Evolutionary conservation across 2,329 filamentous ascomycete genomes (phyloP).

Genomic region (Talaromyces piceae): DNA sequence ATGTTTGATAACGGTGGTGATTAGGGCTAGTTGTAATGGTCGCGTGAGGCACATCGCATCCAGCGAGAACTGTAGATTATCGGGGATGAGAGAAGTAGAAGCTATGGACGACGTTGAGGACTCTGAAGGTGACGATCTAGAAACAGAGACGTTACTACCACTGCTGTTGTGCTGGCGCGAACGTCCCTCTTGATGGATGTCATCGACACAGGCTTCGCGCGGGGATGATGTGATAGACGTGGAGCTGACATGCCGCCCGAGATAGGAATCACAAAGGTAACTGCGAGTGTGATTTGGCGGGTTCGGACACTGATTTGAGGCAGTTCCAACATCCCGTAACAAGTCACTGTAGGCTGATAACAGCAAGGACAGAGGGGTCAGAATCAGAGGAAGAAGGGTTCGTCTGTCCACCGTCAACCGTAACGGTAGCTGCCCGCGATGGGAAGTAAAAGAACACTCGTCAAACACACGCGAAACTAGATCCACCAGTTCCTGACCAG

Average conservation of each 20-base stretch:
- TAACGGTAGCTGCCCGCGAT: background rate
- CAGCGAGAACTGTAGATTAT: background rate
- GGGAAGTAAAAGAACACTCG: background rate
- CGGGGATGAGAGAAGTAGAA: background rate
- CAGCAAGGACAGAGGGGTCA: background rate
- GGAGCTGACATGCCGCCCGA: background rate
- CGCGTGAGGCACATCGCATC: background rate
- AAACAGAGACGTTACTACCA: background rate
- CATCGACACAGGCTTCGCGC: background rate
- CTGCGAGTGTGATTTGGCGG: background rate
- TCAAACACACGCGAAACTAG: background rate
- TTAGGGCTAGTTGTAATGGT: background rate
- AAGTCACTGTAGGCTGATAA: background rate
- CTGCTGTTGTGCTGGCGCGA: background rate
- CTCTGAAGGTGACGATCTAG: background rate
- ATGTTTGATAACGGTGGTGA: background rate
- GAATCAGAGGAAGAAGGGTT: background rate
- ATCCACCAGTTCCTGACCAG: background rate
- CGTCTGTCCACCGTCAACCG: background rate
- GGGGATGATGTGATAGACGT: background rate
- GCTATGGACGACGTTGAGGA: background rate
- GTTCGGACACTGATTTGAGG: background rate
- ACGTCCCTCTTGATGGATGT: background rate
- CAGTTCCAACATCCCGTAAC: background rate
- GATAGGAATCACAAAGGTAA: background rate